These are phyloP conservation scores for Arthrinium puccinioides DNA, from an alignment of 2,329 filamentous ascomycete genomes.

Conservation along the genomic window DNA sequence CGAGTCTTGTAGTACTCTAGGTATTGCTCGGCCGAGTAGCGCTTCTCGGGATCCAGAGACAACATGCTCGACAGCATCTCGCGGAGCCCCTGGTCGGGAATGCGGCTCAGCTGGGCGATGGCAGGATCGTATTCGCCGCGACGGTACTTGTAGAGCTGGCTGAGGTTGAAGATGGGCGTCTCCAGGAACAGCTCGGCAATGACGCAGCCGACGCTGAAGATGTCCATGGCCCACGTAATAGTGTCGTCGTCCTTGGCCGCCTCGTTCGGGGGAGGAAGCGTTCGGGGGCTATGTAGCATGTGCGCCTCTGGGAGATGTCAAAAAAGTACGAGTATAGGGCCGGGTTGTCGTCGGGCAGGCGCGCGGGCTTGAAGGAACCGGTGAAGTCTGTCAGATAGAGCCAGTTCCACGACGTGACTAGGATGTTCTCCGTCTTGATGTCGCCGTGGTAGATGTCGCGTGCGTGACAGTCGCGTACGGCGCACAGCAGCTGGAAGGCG, in stretches of 20 bases:
- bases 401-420: slow-evolving; percentile 99
- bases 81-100: slow-evolving; percentile 79
- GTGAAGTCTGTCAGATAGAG: slow-evolving; percentile 97
- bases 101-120: slow-evolving; percentile 72
- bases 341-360: slow-evolving; percentile 91
- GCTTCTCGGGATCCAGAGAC: slow-evolving; percentile 81
- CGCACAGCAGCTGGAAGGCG: slow-evolving; percentile 89
- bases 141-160: slow-evolving; percentile 90
- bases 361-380: slow-evolving; percentile 87
- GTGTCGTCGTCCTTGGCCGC: slow-evolving; percentile 52
- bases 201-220: slow-evolving; percentile 94
- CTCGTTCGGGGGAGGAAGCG: slow-evolving; percentile 67
- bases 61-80: slow-evolving; percentile 96
- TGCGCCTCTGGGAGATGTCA: slow-evolving; percentile 82
- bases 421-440: slow-evolving; percentile 95
- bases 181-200: slow-evolving; percentile 96
- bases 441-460: slow-evolving; percentile 91
- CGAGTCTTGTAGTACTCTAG: slow-evolving; percentile 86
- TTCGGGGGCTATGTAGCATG: slow-evolving; percentile 93
- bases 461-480: slow-evolving; percentile 83
- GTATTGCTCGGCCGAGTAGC: slow-evolving; percentile 91
- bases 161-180: slow-evolving; percentile 93
- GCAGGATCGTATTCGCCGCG: slow-evolving; percentile 87
- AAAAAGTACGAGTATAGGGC: slow-evolving; percentile 98
- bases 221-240: slow-evolving; percentile 91